Base-by-base conservation (phyloP, 345 rosid species). In the Eutrema heterophyllum region DNA sequence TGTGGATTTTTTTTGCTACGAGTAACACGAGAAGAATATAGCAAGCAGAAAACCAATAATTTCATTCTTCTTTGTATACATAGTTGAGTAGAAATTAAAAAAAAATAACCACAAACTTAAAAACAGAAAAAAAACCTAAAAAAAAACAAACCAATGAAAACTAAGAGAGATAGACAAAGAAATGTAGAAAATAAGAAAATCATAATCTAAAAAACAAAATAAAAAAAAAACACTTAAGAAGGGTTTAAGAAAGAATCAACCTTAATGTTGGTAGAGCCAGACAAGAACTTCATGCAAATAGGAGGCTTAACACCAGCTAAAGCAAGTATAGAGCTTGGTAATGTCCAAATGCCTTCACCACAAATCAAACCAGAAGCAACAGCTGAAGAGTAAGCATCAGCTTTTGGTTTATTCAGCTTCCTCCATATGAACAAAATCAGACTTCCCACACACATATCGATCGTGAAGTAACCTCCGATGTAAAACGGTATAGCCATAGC, bases 401-500 rank as follows among this genome's bases (percentile, higher is more conserved):
- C 96, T 66, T 86, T 81, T 9, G 79, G 78, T 80, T 76, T 85
- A 78, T 89, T 79, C 18, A 73, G 32, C 69, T 68, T 88, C 75
- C 80, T 75, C 97, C 97, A 90, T 1, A 84, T 45, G 57, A 83
- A 90, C 71, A 88, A 61, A 33, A 88, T 84, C 59, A 88, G 80
- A 78, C 93, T 88, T 12, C 93, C 93, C 6, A 90, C 78, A 53
- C 91, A 90, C 97, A 90, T 88, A 44, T 88, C 90, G 6, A 90
- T 88, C 12, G 93, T 84, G 29, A 90, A 90, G 70, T 84, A 88
- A 0, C 86, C 82, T 12, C 97, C 96, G 0, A 88, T 39, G 74
- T 85, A 90, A 62, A 90, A 88, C 0, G 97, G 97, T 53, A 90
- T 86, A 0, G 96, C 96, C 93, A 90, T 88, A 12, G 88, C 88